Evolutionary conservation across 306 rosid species (phyloP).

Genomic region (Medicago lupulina): DNA sequence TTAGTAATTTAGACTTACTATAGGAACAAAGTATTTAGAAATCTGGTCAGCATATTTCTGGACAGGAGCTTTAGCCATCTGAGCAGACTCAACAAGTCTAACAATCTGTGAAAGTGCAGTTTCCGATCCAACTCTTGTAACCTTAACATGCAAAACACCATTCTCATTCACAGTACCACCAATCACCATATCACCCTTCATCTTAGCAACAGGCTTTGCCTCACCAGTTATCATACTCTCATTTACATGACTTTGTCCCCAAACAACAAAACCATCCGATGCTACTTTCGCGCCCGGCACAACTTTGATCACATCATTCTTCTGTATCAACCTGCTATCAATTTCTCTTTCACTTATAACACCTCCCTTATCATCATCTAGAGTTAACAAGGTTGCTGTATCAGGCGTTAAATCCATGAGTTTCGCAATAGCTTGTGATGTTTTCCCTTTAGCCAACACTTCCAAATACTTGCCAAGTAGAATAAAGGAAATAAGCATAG

Average conservation of each 20-base stretch:
- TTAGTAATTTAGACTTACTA: slow-evolving; percentile 45
- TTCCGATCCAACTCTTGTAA: slow-evolving; percentile 85
- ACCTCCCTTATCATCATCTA: slow-evolving; percentile 62
- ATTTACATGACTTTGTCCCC: slow-evolving; percentile 83
- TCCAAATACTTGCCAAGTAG: slow-evolving; percentile 84
- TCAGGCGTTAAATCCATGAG: slow-evolving; percentile 84
- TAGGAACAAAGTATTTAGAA: slow-evolving; percentile 83
- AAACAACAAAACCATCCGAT: slow-evolving; percentile 68
- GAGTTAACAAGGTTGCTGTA: slow-evolving; percentile 57
- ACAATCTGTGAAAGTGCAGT: slow-evolving; percentile 86
- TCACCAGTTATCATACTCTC: slow-evolving; percentile 96
- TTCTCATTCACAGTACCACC: slow-evolving; percentile 89
- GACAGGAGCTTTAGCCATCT: slow-evolving; percentile 93
- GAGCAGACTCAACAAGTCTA: slow-evolving; percentile 87
- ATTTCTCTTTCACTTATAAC: slow-evolving; percentile 60
- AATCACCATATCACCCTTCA: slow-evolving; percentile 68
- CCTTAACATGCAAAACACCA: slow-evolving; percentile 79
- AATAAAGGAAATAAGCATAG: slow-evolving; percentile 84
- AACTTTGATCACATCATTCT: slow-evolving; percentile 70
- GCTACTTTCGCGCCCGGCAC: slow-evolving; percentile 80
- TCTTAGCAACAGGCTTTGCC: slow-evolving; percentile 64
- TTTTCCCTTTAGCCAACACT: slow-evolving; percentile 82
- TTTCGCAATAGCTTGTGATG: slow-evolving; percentile 86
- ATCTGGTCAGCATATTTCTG: slow-evolving; percentile 83
- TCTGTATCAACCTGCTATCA: slow-evolving; percentile 69